Evolutionary conservation across 331 rosid species (phyloP), one percentile per base, ranked within the genome.

Genomic region (Dryas integrifolia): DNA sequence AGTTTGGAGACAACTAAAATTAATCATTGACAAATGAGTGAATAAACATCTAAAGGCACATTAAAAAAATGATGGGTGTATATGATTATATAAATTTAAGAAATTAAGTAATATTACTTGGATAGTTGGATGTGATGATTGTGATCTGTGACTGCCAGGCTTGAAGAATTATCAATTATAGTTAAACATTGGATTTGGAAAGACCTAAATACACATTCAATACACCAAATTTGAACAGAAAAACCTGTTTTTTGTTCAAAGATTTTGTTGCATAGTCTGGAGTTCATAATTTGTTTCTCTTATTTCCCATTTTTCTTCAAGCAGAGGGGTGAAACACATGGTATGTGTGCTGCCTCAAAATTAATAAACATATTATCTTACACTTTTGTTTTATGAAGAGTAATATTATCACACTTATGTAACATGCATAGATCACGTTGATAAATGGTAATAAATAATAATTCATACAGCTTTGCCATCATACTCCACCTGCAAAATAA

Each of bases 21-120:
- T 49, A 76, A 76, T 76, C 62, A 67, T 46, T 57, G 62, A 18
- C 8, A 58, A 58, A 39, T 50, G 14, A 66, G 15, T 13, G 8
- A 53, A 51, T 40, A 56, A 46, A 56, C 48, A 75, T 56, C 44
- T 68, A 69, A 58, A 64, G 44, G 21, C 62, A 26, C 12, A 44
- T 43, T 14, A 65, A 74, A 56, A 8, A 43, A 46, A 12, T 13
- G 8, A 75, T 46, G 21, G 9, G 58, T 15, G 7, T 6, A 38
- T 6, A 38, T 65, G 46, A 39, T 55, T 55, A 65, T 3, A 6
- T 26, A 30, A 65, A 21, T 46, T 26, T 66, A 18, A 44, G 39
- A 57, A 71, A 24, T 11, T 15, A 1, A 46, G 21, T 47, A 63
- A 7, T 43, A 49, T 49, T 44, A 44, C 9, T 6, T 50, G 16